Percentiles rank a stretch among this genome's conserved stretches.
Conservation (phyloP, 2,329 filamentous ascomycete species). For the Cytospora schulzeri region DNA sequence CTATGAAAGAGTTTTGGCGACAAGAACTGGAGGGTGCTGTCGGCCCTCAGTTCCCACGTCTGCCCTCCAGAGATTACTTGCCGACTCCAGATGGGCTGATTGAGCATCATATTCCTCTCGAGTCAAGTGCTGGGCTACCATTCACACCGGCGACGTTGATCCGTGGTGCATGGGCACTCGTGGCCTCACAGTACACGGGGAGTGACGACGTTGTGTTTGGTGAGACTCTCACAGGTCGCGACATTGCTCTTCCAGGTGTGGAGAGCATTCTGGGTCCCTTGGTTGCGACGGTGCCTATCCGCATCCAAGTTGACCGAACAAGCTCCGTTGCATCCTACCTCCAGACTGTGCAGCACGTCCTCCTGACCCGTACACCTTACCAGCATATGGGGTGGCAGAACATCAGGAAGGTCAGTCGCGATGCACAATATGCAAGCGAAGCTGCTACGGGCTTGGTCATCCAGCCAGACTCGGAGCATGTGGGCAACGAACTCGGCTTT, state of each 20-base stretch:
- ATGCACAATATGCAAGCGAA: constrained; percentile 39
- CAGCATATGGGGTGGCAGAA: constrained; percentile 53
- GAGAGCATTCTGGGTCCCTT: constrained; percentile 60
- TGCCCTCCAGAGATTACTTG: constrained; percentile 50
- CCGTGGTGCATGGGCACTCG: constrained; percentile 59
- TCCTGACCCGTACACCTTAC: constrained; percentile 44
- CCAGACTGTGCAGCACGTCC: constrained; percentile 32
- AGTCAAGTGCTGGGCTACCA: constrained; percentile 26
- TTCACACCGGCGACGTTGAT: constrained; percentile 26
- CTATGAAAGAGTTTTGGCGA: constrained; percentile 50
- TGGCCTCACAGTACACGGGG: constrained; percentile 55
- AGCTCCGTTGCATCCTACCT: constrained; percentile 29
- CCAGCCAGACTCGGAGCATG: constrained; percentile 34
- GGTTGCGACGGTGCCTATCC: constrained; percentile 45
- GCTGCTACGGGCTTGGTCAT: constrained; percentile 40
- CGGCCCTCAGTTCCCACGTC: constrained; percentile 51
- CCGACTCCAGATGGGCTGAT: constrained; percentile 44
- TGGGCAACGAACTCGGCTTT: constrained; percentile 29
- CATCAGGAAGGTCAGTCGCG: constrained; percentile 44
- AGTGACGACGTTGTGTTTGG: constrained; percentile 59
- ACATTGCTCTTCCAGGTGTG: constrained; percentile 48
- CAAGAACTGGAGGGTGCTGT: constrained; percentile 46
- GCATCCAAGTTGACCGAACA: constrained; percentile 40
- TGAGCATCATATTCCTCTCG: constrained; percentile 31
- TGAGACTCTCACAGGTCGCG: constrained; percentile 60